Base-by-base conservation (phyloP, 352 stramenopile genomes). In the Phytophthora sansomeana region DNA sequence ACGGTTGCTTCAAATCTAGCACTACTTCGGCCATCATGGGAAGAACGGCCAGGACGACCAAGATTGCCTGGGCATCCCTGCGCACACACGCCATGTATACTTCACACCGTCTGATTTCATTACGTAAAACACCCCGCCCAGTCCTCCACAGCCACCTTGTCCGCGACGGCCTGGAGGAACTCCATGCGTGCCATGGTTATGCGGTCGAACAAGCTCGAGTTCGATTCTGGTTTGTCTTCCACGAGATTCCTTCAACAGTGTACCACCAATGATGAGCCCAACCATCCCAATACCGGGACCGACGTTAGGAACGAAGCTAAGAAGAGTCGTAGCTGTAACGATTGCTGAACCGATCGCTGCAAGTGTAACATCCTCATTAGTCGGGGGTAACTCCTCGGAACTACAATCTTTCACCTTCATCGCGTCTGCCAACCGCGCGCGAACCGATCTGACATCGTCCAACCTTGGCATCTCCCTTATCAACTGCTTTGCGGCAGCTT, bases 171-270 rank as follows among this genome's bases (percentile, higher is more conserved):
- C 55, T 24, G 42, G 55, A 5, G 43, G 42, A 6, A 13, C 16
- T 13, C 55, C 41, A 9, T 10, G 2, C 3, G 9, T 10, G 13
- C 55, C 55, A 2, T 16, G 1, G 1, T 41, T 9, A 26, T 21
- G 39, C 26, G 5, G 2, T 16, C 24, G 32, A 16, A 17, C 28
- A 35, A 55, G 8, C 9, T 47, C 11, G n/a, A 54, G 32, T 28
- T 54, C 16, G 4, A 41, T 46, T 29, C 10, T 53, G 2, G 54
- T 62, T 6, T 36, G 52, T 52, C 41, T 62, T 9, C 13, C 19
- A 6, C 29, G 36, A n/a, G 11, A 5, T 2, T 3, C 0, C 26
- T 6, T 10, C 17, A 62, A 6, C 6, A 53, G 14, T 6, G 4
- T 3, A 6, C 29, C 19, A 38, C 54, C n/a, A 24, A 61, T 3